A percentile compares a stretch with the other conserved stretches of the same genome.
Evolutionary conservation across 2,329 filamentous ascomycete genomes (phyloP).

Genomic region (Paecilomyces dactylethromorphus): DNA sequence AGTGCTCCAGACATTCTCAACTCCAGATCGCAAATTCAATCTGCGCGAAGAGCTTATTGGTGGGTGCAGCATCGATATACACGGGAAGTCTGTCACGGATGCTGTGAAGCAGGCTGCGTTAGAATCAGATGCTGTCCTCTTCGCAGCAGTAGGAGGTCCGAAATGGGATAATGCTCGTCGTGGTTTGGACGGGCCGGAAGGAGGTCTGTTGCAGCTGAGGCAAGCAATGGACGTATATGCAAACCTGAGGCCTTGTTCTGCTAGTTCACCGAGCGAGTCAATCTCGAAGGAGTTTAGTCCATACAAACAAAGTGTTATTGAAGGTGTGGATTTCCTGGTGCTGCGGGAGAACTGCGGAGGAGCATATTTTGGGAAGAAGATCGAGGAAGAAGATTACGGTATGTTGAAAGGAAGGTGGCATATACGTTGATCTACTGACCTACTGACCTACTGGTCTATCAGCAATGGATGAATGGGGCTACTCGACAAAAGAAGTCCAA

Average conservation of each 20-base stretch:
- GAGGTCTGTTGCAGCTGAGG: constrained; percentile 76
- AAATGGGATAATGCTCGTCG: constrained; percentile 68
- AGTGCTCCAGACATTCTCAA: constrained; percentile 68
- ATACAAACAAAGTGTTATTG: constrained; percentile 72
- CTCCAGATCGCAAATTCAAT: constrained; percentile 65
- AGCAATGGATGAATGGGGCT: constrained; percentile 72
- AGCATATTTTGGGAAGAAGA: constrained; percentile 35
- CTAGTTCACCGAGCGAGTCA: constrained; percentile 66
- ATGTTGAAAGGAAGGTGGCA: background rate
- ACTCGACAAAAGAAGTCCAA: constrained; percentile 73
- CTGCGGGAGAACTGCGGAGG: constrained; percentile 38
- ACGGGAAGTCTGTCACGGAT: constrained; percentile 68
- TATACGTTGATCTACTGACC: background rate
- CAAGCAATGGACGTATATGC: constrained; percentile 86
- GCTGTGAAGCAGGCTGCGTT: constrained; percentile 73
- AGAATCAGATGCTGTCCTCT: constrained; percentile 73
- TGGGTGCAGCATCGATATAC: constrained; percentile 76
- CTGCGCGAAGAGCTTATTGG: constrained; percentile 79
- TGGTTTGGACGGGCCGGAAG: constrained; percentile 74
- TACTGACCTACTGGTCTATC: constrained; percentile 42
- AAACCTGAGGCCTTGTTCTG: constrained; percentile 72
- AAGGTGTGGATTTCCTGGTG: constrained; percentile 73
- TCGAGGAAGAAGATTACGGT: constrained; percentile 32
- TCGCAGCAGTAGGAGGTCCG: constrained; percentile 84
- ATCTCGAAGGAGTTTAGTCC: constrained; percentile 72